These are phyloP conservation scores for Proliferodiscus dingleyae DNA, from an alignment of 2,329 filamentous ascomycete genomes.

Conservation along the genomic window DNA sequence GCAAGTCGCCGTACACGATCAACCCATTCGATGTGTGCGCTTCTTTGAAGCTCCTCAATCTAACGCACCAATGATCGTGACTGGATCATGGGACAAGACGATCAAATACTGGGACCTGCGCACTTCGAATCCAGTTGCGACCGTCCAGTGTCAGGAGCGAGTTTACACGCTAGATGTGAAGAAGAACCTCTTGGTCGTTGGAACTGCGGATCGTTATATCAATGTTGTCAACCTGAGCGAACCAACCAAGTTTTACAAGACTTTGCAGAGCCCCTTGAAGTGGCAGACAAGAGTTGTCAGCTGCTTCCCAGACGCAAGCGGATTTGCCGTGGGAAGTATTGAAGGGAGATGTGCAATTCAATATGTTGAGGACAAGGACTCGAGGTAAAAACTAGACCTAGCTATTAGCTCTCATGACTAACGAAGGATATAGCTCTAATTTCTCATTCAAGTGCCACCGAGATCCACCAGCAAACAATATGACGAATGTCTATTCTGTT, in stretches of 20 bases:
- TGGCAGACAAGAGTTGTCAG: constrained; percentile 96
- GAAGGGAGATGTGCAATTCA: constrained; percentile 97
- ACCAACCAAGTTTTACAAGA: constrained; percentile 91
- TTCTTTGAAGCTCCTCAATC: constrained; percentile 65
- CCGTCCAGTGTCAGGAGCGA: constrained; percentile 66
- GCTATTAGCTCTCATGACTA: constrained; percentile 2
- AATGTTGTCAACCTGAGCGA: constrained; percentile 89
- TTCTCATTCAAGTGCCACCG: constrained; percentile 99
- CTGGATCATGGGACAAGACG: constrained; percentile 88
- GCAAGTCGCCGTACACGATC: constrained; percentile 80
- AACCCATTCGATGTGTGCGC: constrained; percentile 71
- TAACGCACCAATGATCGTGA: constrained; percentile 76
- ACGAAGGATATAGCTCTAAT: constrained; percentile 58
- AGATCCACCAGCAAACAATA: constrained; percentile 67
- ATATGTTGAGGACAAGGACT: constrained; percentile 95
- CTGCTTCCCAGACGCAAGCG: constrained; percentile 87
- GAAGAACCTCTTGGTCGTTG: constrained; percentile 83
- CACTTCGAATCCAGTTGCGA: constrained; percentile 58
- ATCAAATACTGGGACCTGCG: constrained; percentile 86
- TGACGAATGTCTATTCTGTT: constrained; percentile 87
- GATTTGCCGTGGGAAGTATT: constrained; percentile 93
- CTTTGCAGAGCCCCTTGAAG: constrained; percentile 89
- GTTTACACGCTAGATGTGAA: constrained; percentile 90
- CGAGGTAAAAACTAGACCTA: constrained; percentile 45
- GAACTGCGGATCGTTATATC: constrained; percentile 92